Percentiles rank a stretch among this genome's conserved stretches.
Conservation (phyloP, 805 yeast genomes). For the Metschnikowia amazonensis region DNA sequence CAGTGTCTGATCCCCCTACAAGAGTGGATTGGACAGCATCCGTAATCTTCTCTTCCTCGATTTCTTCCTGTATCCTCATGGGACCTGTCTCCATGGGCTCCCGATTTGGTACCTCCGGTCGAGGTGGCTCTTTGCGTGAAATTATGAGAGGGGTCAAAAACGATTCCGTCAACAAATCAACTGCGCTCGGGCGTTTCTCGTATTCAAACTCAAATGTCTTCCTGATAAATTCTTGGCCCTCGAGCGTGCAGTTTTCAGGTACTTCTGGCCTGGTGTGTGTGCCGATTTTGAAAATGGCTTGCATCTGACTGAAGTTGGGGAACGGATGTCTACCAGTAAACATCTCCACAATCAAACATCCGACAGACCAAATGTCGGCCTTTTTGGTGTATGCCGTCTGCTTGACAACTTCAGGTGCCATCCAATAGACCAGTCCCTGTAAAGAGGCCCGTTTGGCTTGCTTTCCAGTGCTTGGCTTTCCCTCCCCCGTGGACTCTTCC, state of each 20-base stretch:
- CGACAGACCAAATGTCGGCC: constrained; percentile 97
- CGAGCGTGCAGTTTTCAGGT: constrained; percentile 68
- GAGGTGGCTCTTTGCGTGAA: constrained; percentile 20
- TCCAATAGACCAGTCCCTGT: constrained; percentile 90
- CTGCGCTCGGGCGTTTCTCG: constrained; percentile 68
- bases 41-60: not conserved
- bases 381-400: constrained; percentile 87
- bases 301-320: constrained; percentile 94
- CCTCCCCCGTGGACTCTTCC: constrained; percentile 10
- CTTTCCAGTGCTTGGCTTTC: constrained; percentile 21
- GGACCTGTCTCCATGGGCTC: not conserved
- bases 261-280: constrained; percentile 75
- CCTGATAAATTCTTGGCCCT: constrained; percentile 61
- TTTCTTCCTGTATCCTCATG: not conserved
- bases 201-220: constrained; percentile 75
- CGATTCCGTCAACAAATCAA: constrained; percentile 60
- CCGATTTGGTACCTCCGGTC: not conserved
- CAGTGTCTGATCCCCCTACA: not conserved
- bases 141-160: constrained; percentile 51
- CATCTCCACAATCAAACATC: constrained; percentile 92
- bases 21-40: not conserved
- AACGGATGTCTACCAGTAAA: constrained; percentile 94
- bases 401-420: constrained; percentile 98
- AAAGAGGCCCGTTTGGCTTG: constrained; percentile 66
- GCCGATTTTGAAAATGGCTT: constrained; percentile 92